Evolutionary conservation across 2,329 filamentous ascomycete genomes (phyloP).

Genomic region (Nigrospora osmanthi): DNA sequence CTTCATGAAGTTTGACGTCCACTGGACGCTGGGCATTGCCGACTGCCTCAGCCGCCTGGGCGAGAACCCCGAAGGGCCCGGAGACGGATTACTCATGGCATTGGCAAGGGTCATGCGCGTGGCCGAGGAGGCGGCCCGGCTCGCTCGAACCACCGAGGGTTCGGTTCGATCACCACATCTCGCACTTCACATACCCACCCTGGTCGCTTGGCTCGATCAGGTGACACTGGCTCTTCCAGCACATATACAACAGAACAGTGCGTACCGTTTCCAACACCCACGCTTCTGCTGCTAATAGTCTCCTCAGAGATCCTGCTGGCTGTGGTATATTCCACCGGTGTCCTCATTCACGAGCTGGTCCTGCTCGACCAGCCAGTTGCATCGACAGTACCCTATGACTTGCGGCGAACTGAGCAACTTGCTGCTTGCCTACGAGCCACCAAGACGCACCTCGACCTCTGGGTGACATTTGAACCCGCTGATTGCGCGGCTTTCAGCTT

Average conservation of each 20-base stretch:
- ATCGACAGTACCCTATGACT: constrained; percentile 6
- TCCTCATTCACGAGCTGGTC: constrained; percentile 28
- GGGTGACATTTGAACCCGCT: constrained; percentile 9
- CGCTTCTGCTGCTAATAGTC: not conserved
- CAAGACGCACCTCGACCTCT: constrained; percentile 14
- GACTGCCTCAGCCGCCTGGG: constrained; percentile 42
- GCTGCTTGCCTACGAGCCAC: constrained; percentile 13
- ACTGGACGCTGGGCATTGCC: constrained; percentile 52
- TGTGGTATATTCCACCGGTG: constrained; percentile 25
- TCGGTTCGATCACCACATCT: constrained; percentile 8
- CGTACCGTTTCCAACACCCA: constrained; percentile 1
- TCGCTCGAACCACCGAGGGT: constrained; percentile 11
- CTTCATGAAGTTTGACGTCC: constrained; percentile 17
- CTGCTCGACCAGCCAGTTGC: constrained; percentile 9
- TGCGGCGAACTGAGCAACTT: constrained; percentile 12
- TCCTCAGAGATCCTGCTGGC: constrained; percentile 24
- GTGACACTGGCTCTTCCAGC: constrained; percentile 14
- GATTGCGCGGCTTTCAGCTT: constrained; percentile 15
- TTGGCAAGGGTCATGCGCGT: constrained; percentile 15
- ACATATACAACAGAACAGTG: constrained; percentile 19
- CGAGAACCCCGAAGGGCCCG: constrained; percentile 33
- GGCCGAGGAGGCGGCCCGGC: constrained; percentile 13
- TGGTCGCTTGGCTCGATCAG: constrained; percentile 15
- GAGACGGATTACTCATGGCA: constrained; percentile 39
- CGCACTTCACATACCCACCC: constrained; percentile 19